Evolutionary conservation across 805 yeast genomes (phyloP), one percentile per base, ranked within the genome.

Genomic region (Pichia membranifaciens): DNA sequence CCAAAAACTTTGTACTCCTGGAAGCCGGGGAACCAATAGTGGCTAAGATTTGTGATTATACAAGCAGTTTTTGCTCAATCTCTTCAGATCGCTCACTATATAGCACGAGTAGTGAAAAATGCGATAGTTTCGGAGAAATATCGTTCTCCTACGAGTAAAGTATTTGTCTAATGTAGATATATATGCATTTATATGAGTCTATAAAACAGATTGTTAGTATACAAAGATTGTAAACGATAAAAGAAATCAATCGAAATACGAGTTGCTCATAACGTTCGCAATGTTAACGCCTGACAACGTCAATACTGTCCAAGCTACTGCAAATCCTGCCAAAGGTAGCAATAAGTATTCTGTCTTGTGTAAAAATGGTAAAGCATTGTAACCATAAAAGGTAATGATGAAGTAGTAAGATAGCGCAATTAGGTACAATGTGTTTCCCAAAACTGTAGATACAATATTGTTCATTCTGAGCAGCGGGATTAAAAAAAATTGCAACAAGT

Each of bases 311-410:
- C 86, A 88, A 8, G 74, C 58, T 1, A 85, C 54, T 1, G 75
- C 73, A 44, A 83, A 69, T 3, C 76, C 57, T 1, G 84, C 84
- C 36, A 88, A 74, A 10, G 95, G 89, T 17, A 80, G 64, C 35
- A 83, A 63, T 33, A 84, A 66, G 40, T 74, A 64, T 58, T 83
- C 85, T 13, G 87, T 80, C 57, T 73, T 78, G 64, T 66, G 81
- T 70, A 78, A 71, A 60, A 71, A 86, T 52, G 81, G 89, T 61
- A 84, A 72, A 41, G 87, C 71, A 70, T 87, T 76, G 68, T 85
- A 90, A n/a, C 97, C 97, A 58, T 88, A 80, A 61, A 89, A 89
- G 1, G 96, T 83, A 44, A 89, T 76, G 45, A 86, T 73, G 56
- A 81, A 80, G 65, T 90, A 90, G 61, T 86, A 86, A 17, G 82